These are phyloP conservation scores for Pythium aristosporum DNA, from an alignment of 352 stramenopile genomes.

Conservation along the genomic window DNA sequence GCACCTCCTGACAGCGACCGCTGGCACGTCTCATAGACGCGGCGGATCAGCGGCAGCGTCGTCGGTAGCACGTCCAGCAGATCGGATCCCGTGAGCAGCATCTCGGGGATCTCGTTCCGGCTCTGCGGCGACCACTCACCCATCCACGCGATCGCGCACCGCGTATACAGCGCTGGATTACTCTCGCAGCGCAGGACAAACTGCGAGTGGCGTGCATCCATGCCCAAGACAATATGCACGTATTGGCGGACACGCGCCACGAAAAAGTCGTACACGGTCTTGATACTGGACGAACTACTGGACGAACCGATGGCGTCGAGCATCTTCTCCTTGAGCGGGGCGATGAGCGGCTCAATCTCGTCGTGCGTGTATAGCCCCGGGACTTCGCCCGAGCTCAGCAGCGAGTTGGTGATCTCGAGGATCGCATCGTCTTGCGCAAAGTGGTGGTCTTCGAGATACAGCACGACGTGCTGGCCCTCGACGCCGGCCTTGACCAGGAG, in stretches of 20 bases:
- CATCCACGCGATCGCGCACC: constrained; percentile 92
- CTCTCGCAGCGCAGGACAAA: constrained; percentile 91
- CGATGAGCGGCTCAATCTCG: constrained; percentile 91
- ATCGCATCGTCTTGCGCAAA: constrained; percentile 85
- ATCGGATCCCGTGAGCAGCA: constrained; percentile 60
- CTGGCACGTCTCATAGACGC: constrained; percentile 67
- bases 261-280: constrained; percentile 94
- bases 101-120: constrained; percentile 76
- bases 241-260: constrained; percentile 86
- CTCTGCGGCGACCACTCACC: constrained; percentile 84
- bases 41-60: constrained; percentile 55
- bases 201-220: constrained; percentile 65
- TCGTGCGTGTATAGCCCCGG: constrained; percentile 93
- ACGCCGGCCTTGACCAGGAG: constrained; percentile 84
- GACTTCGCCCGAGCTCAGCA: constrained; percentile 91
- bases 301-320: constrained; percentile 68
- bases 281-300: constrained; percentile 44
- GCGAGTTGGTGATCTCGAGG: constrained; percentile 91
- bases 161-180: constrained; percentile 93
- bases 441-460: constrained; percentile 94
- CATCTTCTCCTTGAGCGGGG: constrained; percentile 89
- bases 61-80: constrained; percentile 57
- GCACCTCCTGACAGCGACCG: constrained; percentile 40
- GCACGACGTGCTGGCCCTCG: constrained; percentile 80
- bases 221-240: constrained; percentile 86